These are phyloP conservation scores for Ricinus communis DNA, from an alignment of 345 rosid genomes.

Conservation along the genomic window DNA sequence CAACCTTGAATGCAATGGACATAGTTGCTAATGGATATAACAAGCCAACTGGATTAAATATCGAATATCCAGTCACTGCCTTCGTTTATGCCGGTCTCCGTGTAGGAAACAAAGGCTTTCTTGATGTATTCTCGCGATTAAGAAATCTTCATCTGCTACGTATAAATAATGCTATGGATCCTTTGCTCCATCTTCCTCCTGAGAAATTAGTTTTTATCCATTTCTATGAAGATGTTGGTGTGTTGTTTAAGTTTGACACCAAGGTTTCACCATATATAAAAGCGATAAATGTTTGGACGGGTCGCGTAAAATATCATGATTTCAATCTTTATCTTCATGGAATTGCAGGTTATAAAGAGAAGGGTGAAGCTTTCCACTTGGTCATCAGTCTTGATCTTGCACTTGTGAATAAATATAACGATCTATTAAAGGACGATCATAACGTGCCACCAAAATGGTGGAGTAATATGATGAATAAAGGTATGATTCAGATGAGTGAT, in stretches of 20 bases:
- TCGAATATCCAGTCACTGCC: conserved; percentile 15
- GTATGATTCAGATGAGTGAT: background rate
- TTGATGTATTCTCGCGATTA: background rate
- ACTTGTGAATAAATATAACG: background rate
- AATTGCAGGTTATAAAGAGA: conserved; percentile 27
- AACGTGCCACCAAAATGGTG: background rate
- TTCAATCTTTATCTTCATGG: conserved; percentile 23
- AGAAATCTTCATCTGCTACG: conserved; percentile 16
- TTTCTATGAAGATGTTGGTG: conserved; percentile 15
- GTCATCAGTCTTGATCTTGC: background rate
- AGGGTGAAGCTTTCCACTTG: conserved; percentile 1
- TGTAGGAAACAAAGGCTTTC: conserved; percentile 15
- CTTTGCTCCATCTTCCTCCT: conserved; percentile 10
- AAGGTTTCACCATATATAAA: conserved; percentile 1
- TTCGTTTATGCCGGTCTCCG: conserved; percentile 20
- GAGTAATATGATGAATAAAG: background rate
- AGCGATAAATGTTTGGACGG: background rate
- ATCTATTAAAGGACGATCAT: background rate
- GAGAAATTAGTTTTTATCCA: background rate
- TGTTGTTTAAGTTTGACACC: conserved; percentile 11
- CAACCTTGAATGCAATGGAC: conserved; percentile 27
- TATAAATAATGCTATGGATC: conserved; percentile 3
- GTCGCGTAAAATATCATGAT: conserved; percentile 11
- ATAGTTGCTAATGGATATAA: conserved; percentile 22
- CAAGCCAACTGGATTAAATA: conserved; percentile 13